These are phyloP conservation scores for Bruguiera hainesii DNA, from an alignment of 441 rosid species.

Conservation along the genomic window DNA sequence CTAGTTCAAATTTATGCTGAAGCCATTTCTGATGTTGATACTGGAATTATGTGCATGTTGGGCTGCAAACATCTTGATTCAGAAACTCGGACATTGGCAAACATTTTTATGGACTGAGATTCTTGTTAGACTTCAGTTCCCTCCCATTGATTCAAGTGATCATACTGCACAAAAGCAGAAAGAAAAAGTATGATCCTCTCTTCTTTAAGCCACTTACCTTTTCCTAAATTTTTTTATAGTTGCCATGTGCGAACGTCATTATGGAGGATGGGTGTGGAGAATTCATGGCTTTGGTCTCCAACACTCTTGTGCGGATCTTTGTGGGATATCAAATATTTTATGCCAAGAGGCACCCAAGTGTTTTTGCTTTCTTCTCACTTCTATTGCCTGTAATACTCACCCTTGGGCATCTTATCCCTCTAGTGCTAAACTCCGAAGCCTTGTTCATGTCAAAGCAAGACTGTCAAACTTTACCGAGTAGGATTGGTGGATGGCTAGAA, in stretches of 20 bases:
- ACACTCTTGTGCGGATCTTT: slow-evolving; percentile 61
- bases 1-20: slow-evolving; percentile 54
- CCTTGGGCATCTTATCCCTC: slow-evolving; percentile 70
- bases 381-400: slow-evolving; percentile 55
- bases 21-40: slow-evolving; percentile 61
- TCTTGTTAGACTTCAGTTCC: slow-evolving; percentile 49
- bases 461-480: slow-evolving; percentile 33
- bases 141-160: slow-evolving; percentile 45
- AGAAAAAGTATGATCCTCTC: slow-evolving; percentile 47
- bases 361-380: slow-evolving; percentile 59
- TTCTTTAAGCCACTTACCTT: slow-evolving; percentile 45
- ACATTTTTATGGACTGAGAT: slow-evolving; percentile 49
- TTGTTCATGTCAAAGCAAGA: slow-evolving; percentile 38
- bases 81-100: background rate
- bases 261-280: slow-evolving; percentile 84
- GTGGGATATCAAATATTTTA: slow-evolving; percentile 63
- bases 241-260: slow-evolving; percentile 52
- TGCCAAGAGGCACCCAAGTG: slow-evolving; percentile 57
- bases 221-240: slow-evolving; percentile 45
- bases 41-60: slow-evolving; percentile 72
- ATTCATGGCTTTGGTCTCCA: slow-evolving; percentile 62
- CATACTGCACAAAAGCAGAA: slow-evolving; percentile 54
- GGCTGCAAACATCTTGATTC: slow-evolving; percentile 50
- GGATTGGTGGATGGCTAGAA: slow-evolving; percentile 68
- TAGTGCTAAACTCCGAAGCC: slow-evolving; percentile 74